Evolutionary conservation across 208 protist species (phyloP).

Genomic region (Leishmania turanica): DNA sequence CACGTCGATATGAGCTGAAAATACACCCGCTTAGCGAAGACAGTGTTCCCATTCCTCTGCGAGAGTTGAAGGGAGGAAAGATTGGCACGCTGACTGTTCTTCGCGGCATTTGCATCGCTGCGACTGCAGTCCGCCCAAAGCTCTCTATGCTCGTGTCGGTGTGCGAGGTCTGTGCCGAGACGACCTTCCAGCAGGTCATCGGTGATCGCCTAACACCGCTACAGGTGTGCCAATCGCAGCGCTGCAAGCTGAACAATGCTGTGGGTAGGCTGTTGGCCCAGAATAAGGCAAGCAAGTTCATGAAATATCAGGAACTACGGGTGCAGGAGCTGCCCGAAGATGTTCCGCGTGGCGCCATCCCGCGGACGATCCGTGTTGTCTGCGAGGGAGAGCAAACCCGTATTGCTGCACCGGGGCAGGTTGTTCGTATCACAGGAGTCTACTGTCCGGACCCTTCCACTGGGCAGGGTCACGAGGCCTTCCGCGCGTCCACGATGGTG

Average conservation of each 20-base stretch:
- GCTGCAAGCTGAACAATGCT: conserved; percentile 86
- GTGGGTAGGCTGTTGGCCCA: conserved; percentile 81
- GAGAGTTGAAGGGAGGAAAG: conserved; percentile 67
- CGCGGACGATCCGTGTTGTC: conserved; percentile 83
- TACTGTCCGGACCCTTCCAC: conserved; percentile 87
- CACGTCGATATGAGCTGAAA: conserved; percentile 77
- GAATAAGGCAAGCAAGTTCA: conserved; percentile 88
- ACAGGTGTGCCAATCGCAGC: conserved; percentile 84
- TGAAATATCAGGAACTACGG: conserved; percentile 87
- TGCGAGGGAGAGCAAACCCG: conserved; percentile 88
- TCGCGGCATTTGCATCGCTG: conserved; percentile 88
- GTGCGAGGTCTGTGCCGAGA: conserved; percentile 90
- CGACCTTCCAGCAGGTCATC: conserved; percentile 90
- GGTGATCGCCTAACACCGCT: conserved; percentile 82
- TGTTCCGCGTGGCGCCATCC: conserved; percentile 87
- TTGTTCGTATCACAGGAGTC: conserved; percentile 79
- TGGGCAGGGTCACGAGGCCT: conserved; percentile 82
- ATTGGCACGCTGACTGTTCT: conserved; percentile 86
- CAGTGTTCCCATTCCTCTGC: conserved; percentile 53
- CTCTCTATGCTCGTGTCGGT: conserved; percentile 85
- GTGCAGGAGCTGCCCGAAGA: conserved; percentile 89
- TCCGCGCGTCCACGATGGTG: conserved; percentile 85
- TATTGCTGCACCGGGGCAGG: conserved; percentile 78
- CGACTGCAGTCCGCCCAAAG: conserved; percentile 85
- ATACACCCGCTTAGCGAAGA: conserved; percentile 55